These are phyloP conservation scores for Tremella mesenterica DNA, from an alignment of 768 basidiomycete genomes.

Conservation along the genomic window DNA sequence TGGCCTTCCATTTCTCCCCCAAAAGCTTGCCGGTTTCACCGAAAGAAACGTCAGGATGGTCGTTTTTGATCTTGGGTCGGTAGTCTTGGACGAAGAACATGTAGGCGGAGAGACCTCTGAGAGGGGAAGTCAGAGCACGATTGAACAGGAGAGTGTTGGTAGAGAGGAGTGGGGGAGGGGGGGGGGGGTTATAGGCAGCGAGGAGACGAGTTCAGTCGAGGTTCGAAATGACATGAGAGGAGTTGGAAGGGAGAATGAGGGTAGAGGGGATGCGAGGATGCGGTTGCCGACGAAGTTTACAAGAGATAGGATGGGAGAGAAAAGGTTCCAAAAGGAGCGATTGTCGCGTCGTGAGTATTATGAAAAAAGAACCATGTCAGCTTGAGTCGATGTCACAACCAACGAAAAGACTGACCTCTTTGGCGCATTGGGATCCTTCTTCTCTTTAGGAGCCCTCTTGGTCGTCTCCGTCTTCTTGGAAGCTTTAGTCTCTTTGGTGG, in stretches of 20 bases:
- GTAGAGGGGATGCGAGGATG: too few species aligned
- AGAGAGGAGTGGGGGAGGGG: too few species aligned
- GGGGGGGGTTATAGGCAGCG: too few species aligned
- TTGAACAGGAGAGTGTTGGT: too few species aligned
- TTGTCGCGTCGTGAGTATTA: too few species aligned
- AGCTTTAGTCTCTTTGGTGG: constrained; percentile 53
- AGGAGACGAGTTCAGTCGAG: too few species aligned
- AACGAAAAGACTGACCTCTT: constrained; percentile 51
- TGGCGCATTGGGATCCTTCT: constrained; percentile 64
- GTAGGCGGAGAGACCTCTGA: constrained; percentile 80
- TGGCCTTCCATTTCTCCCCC: constrained; percentile 94
- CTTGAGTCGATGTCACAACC: background rate
- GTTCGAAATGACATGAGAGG: too few species aligned
- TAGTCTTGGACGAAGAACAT: constrained; percentile 98
- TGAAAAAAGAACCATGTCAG: background rate
- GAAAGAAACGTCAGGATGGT: constrained; percentile 90
- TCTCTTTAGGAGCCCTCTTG: constrained; percentile 20
- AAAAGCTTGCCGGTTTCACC: constrained; percentile 88
- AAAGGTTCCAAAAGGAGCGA: background rate
- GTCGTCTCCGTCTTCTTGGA: constrained; percentile 35
- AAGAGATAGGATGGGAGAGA: background rate
- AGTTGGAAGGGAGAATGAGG: background rate
- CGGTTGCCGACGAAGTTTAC: too few species aligned
- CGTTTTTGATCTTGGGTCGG: constrained; percentile 87
- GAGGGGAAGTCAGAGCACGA: constrained; percentile 1